Evolutionary conservation across 1,139 yeast genomes (phyloP).

Genomic region (Suhomyces panamericanus): DNA sequence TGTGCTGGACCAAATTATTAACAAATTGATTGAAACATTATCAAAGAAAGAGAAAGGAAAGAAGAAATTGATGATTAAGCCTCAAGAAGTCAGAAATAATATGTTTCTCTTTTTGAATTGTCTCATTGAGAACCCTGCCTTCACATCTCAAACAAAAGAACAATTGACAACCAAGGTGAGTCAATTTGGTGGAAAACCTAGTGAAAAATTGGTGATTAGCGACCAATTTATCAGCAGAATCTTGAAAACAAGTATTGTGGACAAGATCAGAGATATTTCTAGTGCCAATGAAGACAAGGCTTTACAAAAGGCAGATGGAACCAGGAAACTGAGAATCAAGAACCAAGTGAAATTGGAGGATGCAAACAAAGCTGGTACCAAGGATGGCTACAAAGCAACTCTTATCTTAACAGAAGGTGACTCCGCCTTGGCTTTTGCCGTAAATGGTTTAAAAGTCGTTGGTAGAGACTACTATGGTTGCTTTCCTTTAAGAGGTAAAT

Average conservation of each 20-base stretch:
- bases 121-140: constrained; percentile 93
- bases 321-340: constrained; percentile 79
- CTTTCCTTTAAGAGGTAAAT: constrained; percentile 92
- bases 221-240: constrained; percentile 75
- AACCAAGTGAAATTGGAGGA: constrained; percentile 90
- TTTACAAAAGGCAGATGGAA: constrained; percentile 87
- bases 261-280: constrained; percentile 79
- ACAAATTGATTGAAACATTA: constrained; percentile 62
- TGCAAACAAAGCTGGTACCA: constrained; percentile 96
- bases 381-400: constrained; percentile 89
- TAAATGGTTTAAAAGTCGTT: constrained; percentile 90
- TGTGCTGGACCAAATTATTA: constrained; percentile 80
- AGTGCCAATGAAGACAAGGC: constrained; percentile 87
- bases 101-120: constrained; percentile 91
- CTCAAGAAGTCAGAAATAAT: constrained; percentile 85
- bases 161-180: constrained; percentile 86
- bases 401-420: constrained; percentile 96
- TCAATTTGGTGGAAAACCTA: constrained; percentile 79
- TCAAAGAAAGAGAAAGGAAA: constrained; percentile 74
- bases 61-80: constrained; percentile 71
- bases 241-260: constrained; percentile 75
- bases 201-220: constrained; percentile 61
- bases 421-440: constrained; percentile 91
- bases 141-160: constrained; percentile 96
- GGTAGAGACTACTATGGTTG: constrained; percentile 97